Conservation (phyloP, 2,329 filamentous ascomycete species). For the Aspergillus aculeatus region DNA sequence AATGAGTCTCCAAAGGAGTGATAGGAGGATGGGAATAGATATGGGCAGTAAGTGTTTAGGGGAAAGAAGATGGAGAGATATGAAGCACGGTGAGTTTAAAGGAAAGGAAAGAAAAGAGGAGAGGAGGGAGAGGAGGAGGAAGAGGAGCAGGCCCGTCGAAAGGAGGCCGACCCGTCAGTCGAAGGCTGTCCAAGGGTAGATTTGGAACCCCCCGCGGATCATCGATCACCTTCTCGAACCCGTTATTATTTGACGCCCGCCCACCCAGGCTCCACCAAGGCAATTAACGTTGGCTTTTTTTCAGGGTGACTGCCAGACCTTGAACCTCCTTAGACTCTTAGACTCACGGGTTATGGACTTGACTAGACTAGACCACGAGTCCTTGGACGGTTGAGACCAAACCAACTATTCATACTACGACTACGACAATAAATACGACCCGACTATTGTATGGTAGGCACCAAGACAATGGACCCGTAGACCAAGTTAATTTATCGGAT, state of each 20-base stretch:
- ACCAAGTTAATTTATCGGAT: neutral
- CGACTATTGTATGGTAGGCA: neutral
- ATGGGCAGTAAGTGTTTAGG: constrained; percentile 8
- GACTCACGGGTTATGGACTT: neutral
- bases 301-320: neutral
- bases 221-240: constrained; percentile 10
- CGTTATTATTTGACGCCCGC: constrained; percentile 6
- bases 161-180: constrained; percentile 4
- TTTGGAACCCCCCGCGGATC: constrained; percentile 21
- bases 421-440: no score
- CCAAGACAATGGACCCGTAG: neutral
- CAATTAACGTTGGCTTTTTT: constrained; percentile 1
- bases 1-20: constrained; percentile 15
- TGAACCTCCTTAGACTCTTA: neutral
- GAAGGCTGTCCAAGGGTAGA: constrained; percentile 1
- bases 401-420: neutral
- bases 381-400: neutral
- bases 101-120: constrained; percentile 13
- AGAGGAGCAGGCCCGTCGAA: neutral
- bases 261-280: constrained; percentile 9
- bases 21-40: constrained; percentile 8
- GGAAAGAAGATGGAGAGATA: constrained; percentile 18
- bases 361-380: neutral
- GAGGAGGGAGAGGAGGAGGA: constrained; percentile 20
- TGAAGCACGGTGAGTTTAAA: constrained; percentile 16